Conservation (phyloP, 352 stramenopile genomes). For the Phytophthora pisi region DNA sequence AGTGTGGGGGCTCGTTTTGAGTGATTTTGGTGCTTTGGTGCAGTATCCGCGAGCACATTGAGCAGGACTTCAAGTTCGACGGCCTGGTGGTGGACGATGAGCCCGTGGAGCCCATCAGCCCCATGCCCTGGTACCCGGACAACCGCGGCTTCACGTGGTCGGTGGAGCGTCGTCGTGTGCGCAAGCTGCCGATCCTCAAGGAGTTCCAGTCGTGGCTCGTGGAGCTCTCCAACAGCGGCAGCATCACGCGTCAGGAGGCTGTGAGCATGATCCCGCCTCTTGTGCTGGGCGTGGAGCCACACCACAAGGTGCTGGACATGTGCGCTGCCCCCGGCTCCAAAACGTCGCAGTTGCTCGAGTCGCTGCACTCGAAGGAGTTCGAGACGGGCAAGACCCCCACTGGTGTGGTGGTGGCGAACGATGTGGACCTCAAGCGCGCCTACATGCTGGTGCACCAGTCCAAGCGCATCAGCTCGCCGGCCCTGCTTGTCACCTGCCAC, state of each 20-base stretch:
- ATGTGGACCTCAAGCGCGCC: conserved; percentile 96
- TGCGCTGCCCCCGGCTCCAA: conserved; percentile 99
- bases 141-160: conserved; percentile 90
- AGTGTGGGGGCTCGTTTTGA: conserved; percentile 9
- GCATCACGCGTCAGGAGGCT: conserved; percentile 98
- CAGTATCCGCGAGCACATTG: conserved; percentile 87
- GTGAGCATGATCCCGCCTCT: conserved; percentile 99
- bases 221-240: conserved; percentile 92
- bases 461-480: conserved; percentile 95
- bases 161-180: conserved; percentile 88
- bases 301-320: conserved; percentile 97
- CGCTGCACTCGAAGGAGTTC: conserved; percentile 84
- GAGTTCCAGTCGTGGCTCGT: conserved; percentile 98
- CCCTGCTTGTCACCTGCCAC: conserved; percentile 95
- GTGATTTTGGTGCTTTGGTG: neutral
- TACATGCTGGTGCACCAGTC: conserved; percentile 99
- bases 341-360: conserved; percentile 98
- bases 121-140: conserved; percentile 92
- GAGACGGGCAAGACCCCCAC: conserved; percentile 79
- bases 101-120: conserved; percentile 80
- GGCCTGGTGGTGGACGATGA: conserved; percentile 82
- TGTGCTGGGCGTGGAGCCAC: conserved; percentile 93
- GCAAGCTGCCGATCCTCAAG: conserved; percentile 91
- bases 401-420: conserved; percentile 96
- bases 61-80: conserved; percentile 87